Base-by-base conservation (phyloP, 179 eudicot species). In the Spergularia azorica region DNA sequence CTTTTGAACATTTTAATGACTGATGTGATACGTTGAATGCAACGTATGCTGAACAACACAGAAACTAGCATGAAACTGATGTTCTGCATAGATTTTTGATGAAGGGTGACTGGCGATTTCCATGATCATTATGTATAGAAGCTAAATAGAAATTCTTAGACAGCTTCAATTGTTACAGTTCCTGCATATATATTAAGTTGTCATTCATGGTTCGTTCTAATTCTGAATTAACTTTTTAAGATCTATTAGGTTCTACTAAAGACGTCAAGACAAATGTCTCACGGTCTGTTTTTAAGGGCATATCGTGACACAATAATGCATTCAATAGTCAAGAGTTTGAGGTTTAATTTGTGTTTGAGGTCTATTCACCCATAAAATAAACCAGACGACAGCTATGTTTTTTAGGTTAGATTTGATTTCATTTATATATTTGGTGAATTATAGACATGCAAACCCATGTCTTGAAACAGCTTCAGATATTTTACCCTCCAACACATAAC, bases 351-450 rank as follows among this genome's bases (percentile, higher is more conserved):
- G 9, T 26, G 15, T 48, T 59, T 26, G 61, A 18, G 11, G 4
- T 51, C 26, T 51, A 21, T 60, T 32, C 39, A 76, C 43, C 79
- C 55, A 20, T 48, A 13, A 65, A 46, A 18, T 54, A 65, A 67
- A 56, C n/a, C 63, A 66, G 12, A 18, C 6, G 36, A 32, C 51
- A 64, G 65, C 59, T 65, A 32, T 32, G 38, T 48, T 41, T 71
- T 63, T 57, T 79, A 71, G 81, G 81, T 73, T 78, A 78, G 76
- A 78, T 78, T 72, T 78, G 76, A 41, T 78, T 63, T 77, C n/a
- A 55, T 36, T 56, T n/a, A 21, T 48, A 50, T 48, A n/a, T 50
- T 15, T 46, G 71, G 51, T 14, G 65, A 63, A 71, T 48, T 79
- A 72, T 21, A 79, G 57, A 36, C 72, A 72, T 65, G 52, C 72